Conservation (phyloP, 345 rosid species). For the Salix suchowensis region DNA sequence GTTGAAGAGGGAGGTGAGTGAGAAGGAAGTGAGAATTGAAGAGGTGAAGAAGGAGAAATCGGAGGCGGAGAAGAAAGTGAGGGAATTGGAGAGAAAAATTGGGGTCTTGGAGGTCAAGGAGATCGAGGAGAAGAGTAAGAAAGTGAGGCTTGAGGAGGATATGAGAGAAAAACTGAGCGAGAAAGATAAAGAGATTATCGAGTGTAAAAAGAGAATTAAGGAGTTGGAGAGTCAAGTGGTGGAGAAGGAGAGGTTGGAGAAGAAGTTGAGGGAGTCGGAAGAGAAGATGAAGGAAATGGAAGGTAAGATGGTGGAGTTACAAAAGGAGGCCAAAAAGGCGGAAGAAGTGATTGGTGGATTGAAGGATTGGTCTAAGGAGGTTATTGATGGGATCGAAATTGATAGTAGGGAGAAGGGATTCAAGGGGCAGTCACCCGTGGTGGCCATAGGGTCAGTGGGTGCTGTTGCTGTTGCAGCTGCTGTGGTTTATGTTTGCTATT, state of each 20-base stretch:
- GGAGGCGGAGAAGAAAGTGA: constrained; percentile 51
- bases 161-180: constrained; percentile 44
- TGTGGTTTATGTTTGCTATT: constrained; percentile 38
- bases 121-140: constrained; percentile 63
- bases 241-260: constrained; percentile 16
- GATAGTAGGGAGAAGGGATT: constrained; percentile 18
- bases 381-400: constrained; percentile 26
- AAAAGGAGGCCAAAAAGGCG: constrained; percentile 42
- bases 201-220: constrained; percentile 36
- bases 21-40: constrained; percentile 38
- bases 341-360: constrained; percentile 28
- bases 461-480: constrained; percentile 47
- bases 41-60: constrained; percentile 50
- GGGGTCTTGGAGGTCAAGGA: constrained; percentile 56
- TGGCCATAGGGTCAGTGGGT: constrained; percentile 49
- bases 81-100: constrained; percentile 69
- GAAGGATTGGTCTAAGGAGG: constrained; percentile 38
- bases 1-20: constrained; percentile 9
- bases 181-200: constrained; percentile 45
- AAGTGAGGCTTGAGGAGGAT: constrained; percentile 52
- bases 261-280: constrained; percentile 34
- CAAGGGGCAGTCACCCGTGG: constrained; percentile 40
- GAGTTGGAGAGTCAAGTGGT: constrained; percentile 39
- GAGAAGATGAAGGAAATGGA: constrained; percentile 37
- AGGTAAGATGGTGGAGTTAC: constrained; percentile 32